Percentiles rank a stretch among this genome's conserved stretches.
Conservation (phyloP, 352 stramenopile species). For the Phytophthora multivora region DNA sequence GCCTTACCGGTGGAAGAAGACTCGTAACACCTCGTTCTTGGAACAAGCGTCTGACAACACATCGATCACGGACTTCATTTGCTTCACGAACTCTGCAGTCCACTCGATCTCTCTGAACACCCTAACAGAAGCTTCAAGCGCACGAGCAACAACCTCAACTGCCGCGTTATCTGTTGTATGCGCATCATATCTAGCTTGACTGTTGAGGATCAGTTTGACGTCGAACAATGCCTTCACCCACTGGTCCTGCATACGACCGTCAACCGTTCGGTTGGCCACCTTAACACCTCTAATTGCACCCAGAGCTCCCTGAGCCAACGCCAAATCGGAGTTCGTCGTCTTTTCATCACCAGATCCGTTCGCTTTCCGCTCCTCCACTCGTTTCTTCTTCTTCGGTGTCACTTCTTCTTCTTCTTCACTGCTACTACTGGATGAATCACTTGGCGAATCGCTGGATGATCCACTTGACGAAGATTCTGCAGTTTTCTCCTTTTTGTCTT, state of each 20-base stretch:
- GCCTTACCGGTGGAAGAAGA: conserved; percentile 28
- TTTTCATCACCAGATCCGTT: not conserved
- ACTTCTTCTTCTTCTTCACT: conserved; percentile 3
- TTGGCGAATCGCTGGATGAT: not conserved
- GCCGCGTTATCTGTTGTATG: conserved; percentile 14
- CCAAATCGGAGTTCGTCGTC: conserved; percentile 9
- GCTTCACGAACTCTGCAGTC: conserved; percentile 12
- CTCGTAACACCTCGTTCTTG: conserved; percentile 27
- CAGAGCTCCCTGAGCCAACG: conserved; percentile 19
- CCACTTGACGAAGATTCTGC: conserved; percentile 2
- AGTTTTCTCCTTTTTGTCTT: not conserved
- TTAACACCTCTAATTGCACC: conserved; percentile 8
- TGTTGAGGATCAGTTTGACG: conserved; percentile 23
- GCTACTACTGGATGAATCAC: not conserved
- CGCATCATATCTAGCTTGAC: conserved; percentile 9
- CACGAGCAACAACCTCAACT: conserved; percentile 20
- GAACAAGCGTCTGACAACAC: conserved; percentile 28
- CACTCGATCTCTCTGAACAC: conserved; percentile 17
- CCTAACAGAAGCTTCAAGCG: conserved; percentile 16
- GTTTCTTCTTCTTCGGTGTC: conserved; percentile 15
- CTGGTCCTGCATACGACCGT: conserved; percentile 9
- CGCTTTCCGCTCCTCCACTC: not conserved
- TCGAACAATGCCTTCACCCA: conserved; percentile 18
- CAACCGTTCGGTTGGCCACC: conserved; percentile 3
- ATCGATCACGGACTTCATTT: conserved; percentile 18